Conservation (phyloP, 139 green algal genomes). For the Chlorella sp. region DNA sequence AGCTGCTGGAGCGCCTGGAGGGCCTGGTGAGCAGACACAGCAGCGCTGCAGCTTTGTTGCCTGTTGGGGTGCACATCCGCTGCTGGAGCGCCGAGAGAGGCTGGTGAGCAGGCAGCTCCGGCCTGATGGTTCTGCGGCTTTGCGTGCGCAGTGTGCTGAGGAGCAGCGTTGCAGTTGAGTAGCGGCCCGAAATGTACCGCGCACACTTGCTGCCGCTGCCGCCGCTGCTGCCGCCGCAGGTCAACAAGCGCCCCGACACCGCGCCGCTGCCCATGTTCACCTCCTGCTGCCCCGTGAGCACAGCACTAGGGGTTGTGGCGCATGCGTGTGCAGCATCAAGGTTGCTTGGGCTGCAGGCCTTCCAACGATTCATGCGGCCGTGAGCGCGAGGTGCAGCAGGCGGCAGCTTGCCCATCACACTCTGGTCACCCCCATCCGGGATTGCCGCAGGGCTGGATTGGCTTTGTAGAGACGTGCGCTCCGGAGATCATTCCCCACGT, state of each 20-base stretch:
- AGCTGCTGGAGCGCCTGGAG: conserved; percentile 68
- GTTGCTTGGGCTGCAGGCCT: too few relatives aligned
- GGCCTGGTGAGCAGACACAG: neutral
- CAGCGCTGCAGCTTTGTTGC: too few relatives aligned
- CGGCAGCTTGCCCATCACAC: neutral
- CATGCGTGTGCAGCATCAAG: neutral
- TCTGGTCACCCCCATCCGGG: neutral
- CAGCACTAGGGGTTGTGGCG: neutral
- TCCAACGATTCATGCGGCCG: too few relatives aligned
- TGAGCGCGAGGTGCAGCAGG: neutral
- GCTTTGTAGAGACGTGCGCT: conserved; percentile 72
- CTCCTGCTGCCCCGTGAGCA: conserved; percentile 77
- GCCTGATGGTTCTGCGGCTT: too few relatives aligned
- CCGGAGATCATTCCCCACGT: conserved; percentile 81
- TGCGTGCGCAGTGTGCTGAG: too few relatives aligned
- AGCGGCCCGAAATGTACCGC: too few relatives aligned
- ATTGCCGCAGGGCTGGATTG: conserved; percentile 31
- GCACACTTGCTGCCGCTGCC: too few relatives aligned
- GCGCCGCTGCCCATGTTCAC: conserved; percentile 81
- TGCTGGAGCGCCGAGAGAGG: too few relatives aligned
- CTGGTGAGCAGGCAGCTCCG: too few relatives aligned
- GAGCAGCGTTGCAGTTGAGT: too few relatives aligned
- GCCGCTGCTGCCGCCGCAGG: too few relatives aligned
- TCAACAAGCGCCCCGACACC: conserved; percentile 17
- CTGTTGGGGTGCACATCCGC: too few relatives aligned